Evolutionary conservation across 352 stramenopile species (phyloP).

Genomic region (Phytophthora gonapodyides): DNA sequence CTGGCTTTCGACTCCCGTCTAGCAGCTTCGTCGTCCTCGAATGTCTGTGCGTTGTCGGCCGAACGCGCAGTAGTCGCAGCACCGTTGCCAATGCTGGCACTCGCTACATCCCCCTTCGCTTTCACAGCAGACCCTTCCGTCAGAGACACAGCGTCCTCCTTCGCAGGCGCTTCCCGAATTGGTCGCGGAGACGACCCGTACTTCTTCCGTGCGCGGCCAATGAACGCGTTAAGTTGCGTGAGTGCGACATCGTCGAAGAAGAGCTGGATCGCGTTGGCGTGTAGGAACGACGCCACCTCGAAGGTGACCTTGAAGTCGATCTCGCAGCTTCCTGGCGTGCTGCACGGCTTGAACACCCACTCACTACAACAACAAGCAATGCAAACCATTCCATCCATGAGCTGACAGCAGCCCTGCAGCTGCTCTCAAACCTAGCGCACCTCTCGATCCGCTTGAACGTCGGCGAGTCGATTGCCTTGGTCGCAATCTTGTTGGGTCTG

Average conservation of each 20-base stretch:
- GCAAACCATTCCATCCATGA: background rate
- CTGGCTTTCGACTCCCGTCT: constrained; percentile 25
- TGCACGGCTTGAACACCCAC: constrained; percentile 66
- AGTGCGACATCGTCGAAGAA: constrained; percentile 87
- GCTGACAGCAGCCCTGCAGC: background rate
- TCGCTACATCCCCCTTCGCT: background rate
- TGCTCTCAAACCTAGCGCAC: constrained; percentile 30
- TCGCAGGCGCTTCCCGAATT: constrained; percentile 8
- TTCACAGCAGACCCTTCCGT: background rate
- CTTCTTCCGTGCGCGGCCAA: constrained; percentile 62
- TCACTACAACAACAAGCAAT: constrained; percentile 44
- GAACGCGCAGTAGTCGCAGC: background rate
- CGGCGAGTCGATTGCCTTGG: constrained; percentile 80
- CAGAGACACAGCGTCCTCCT: background rate
- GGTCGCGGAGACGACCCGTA: constrained; percentile 38
- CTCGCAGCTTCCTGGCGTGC: constrained; percentile 60
- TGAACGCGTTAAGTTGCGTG: constrained; percentile 84
- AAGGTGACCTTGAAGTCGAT: constrained; percentile 85
- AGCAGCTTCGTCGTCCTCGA: constrained; percentile 12
- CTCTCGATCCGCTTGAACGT: constrained; percentile 89
- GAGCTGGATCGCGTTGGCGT: constrained; percentile 79
- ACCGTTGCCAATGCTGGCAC: background rate
- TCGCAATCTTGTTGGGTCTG: constrained; percentile 72
- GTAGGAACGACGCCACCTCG: constrained; percentile 79
- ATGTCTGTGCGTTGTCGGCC: background rate